These are phyloP conservation scores for Fusarium solani-melongenae DNA, from an alignment of 2,329 filamentous ascomycete genomes.

Conservation along the genomic window DNA sequence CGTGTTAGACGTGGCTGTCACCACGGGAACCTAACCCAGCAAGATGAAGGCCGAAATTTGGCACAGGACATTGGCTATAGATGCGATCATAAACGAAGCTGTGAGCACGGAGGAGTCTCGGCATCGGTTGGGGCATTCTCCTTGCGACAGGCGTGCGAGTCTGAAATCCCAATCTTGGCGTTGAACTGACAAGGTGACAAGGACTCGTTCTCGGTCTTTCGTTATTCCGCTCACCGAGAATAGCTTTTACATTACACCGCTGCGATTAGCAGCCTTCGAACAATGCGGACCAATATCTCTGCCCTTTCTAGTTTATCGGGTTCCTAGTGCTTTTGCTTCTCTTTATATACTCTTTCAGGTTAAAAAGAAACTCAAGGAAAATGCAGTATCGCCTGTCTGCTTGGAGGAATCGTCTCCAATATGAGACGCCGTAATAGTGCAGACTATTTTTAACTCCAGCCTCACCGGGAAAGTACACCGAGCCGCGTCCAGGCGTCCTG, in stretches of 20 bases:
- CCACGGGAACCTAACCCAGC: background rate
- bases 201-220: background rate
- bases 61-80: background rate
- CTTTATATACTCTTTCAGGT: background rate
- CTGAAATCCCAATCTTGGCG: background rate
- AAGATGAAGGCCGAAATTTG: background rate
- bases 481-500: background rate
- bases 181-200: background rate
- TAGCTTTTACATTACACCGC: background rate
- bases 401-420: background rate
- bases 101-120: background rate
- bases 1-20: background rate
- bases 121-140: background rate
- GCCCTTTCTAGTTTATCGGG: background rate
- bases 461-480: background rate
- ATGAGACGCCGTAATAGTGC: background rate
- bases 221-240: background rate
- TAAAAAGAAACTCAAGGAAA: no score
- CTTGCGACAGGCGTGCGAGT: no score
- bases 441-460: background rate
- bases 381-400: background rate
- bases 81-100: background rate
- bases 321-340: no score
- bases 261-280: background rate
- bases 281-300: background rate